Evolutionary conservation across 805 yeast species (phyloP).

Genomic region (Scheffersomyces coipomensis): DNA sequence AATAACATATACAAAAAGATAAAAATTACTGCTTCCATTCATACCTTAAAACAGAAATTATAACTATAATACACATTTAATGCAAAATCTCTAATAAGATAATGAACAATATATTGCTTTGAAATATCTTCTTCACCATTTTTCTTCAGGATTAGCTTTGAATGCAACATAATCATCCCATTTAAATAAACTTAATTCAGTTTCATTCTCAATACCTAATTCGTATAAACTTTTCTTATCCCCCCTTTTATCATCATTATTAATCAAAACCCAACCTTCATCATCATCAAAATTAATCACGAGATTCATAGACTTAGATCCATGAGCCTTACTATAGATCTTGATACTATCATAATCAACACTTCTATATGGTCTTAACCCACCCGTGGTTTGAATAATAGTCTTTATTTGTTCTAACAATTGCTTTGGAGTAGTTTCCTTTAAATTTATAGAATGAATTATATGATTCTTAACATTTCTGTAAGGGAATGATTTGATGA

Average conservation of each 20-base stretch:
- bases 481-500: slow-evolving; percentile 88
- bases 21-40: no score
- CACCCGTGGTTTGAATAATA: slow-evolving; percentile 55
- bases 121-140: slow-evolving; percentile 78
- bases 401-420: slow-evolving; percentile 53
- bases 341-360: slow-evolving; percentile 74
- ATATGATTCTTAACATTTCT: slow-evolving; percentile 81
- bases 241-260: slow-evolving; percentile 12
- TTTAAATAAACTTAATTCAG: slow-evolving; percentile 85
- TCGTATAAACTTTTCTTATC: slow-evolving; percentile 28
- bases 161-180: slow-evolving; percentile 60
- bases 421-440: slow-evolving; percentile 61
- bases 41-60: no score
- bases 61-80: slow-evolving; percentile 1
- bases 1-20: no score
- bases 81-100: slow-evolving; percentile 3
- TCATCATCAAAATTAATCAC: slow-evolving; percentile 84
- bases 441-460: slow-evolving; percentile 67
- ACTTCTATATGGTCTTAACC: slow-evolving; percentile 78
- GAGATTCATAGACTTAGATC: slow-evolving; percentile 87
- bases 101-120: no score
- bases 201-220: slow-evolving; percentile 69
- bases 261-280: slow-evolving; percentile 61
- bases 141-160: slow-evolving; percentile 83
- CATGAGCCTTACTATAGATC: slow-evolving; percentile 92